Base-by-base conservation (phyloP, 352 stramenopile genomes). In the Phytophthora capsici region DNA sequence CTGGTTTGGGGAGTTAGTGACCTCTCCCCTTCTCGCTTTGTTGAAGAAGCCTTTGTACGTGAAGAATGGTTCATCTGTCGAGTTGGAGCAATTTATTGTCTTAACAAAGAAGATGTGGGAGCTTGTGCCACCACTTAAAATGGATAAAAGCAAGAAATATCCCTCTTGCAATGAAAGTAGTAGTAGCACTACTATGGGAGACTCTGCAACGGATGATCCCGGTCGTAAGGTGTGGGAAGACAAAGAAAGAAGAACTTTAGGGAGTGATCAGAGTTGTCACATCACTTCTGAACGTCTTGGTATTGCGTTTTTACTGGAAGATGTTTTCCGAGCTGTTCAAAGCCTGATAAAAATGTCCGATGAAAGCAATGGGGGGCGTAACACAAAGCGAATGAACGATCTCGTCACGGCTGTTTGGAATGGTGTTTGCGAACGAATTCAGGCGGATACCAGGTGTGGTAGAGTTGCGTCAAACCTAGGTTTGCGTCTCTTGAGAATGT, bases 1-100 rank as follows among this genome's bases (percentile, higher is more conserved):
- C 7, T 90, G 84, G 84, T 74, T 79, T 13, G 57, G 86, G 25
- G 81, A 89, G 50, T 45, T 84, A 1, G 51, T 89, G 0, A 63
- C 69, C 4, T 71, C 75, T 32, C 63, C 77, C 4, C 12, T 89
- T 6, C 30, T 68, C 1, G 66, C 50, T 6, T 41, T 69, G 45
- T 36, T 77, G 16, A 40, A 52, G 45, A 62, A 63, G 10, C 40
- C 60, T 32, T 20, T 37, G 36, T 14, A 37, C 3, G 22, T 25
- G 14, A 60, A 36, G 1, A 43, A 57, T 23, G 25, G 10, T 50
- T 25, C 53, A 22, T 48, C 22, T 1, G 32, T 54, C 7, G 66
- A 86, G 45, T 36, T 65, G 30, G 45, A 73, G 20, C 64, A 71
- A 28, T 83, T 82, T 60, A 53, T 77, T 26, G 26, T 52, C 1